A percentile compares a stretch with the other conserved stretches of the same genome.
Conservation (phyloP, 2,329 filamentous ascomycete species). For the Aspergillus niger region DNA sequence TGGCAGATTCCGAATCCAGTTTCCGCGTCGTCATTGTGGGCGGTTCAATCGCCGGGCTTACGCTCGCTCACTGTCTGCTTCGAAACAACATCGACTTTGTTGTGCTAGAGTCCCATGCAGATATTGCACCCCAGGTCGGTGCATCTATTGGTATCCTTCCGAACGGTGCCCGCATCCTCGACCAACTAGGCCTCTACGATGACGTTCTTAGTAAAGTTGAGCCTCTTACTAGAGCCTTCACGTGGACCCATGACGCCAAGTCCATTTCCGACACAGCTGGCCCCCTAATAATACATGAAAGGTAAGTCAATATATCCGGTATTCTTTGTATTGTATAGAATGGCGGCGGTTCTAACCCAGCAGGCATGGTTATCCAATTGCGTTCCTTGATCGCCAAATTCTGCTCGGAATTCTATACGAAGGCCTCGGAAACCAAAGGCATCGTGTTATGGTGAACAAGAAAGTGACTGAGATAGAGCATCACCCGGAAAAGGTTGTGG, state of each 20-base stretch:
- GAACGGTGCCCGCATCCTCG: background rate
- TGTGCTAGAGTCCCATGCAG: background rate
- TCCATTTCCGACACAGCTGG: background rate
- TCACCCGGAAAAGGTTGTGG: background rate
- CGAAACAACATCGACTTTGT: background rate
- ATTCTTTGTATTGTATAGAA: background rate
- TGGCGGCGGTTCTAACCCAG: background rate
- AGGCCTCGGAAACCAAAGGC: background rate
- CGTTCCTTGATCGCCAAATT: conserved; percentile 14
- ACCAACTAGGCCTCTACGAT: background rate
- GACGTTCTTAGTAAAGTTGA: conserved; percentile 13
- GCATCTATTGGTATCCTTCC: background rate
- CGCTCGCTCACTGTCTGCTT: background rate
- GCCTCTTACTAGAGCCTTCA: conserved; percentile 6
- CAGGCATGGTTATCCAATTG: conserved; percentile 12
- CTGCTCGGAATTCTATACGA: conserved; percentile 10
- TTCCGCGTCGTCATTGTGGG: background rate
- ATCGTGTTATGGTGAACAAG: background rate
- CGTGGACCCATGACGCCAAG: background rate
- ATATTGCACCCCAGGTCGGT: background rate
- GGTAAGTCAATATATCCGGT: background rate
- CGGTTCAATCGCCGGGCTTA: background rate
- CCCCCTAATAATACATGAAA: background rate
- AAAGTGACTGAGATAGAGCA: background rate
- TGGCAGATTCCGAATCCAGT: no score